These are phyloP conservation scores for Furcasterigmium furcatum DNA, from an alignment of 2,329 filamentous ascomycete species.

Conservation along the genomic window DNA sequence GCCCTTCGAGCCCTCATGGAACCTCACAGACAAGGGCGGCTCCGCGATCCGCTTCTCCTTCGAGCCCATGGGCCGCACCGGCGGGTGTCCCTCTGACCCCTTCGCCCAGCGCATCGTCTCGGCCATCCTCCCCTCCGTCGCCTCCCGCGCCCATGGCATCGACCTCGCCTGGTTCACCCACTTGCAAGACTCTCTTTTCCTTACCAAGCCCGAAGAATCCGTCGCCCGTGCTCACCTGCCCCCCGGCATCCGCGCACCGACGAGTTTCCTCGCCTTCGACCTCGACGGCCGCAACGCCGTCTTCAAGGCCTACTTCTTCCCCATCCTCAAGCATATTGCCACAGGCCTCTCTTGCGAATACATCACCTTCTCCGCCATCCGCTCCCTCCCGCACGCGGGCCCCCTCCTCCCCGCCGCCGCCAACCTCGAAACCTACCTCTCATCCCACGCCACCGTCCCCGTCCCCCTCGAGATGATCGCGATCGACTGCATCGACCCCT, in stretches of 20 bases:
- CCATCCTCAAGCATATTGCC: constrained; percentile 18
- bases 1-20: constrained; percentile 11
- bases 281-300: constrained; percentile 14
- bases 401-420: constrained; percentile 13
- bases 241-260: constrained; percentile 14
- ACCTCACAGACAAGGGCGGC: constrained; percentile 11
- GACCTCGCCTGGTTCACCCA: constrained; percentile 17
- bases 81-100: constrained; percentile 8
- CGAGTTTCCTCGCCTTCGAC: constrained; percentile 19
- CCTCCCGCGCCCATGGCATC: constrained; percentile 3
- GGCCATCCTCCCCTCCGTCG: constrained; percentile 9
- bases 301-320: constrained; percentile 20
- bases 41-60: constrained; percentile 12
- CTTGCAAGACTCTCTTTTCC: constrained; percentile 15
- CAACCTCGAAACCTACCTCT: constrained; percentile 15
- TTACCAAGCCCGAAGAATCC: constrained; percentile 10
- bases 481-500: constrained; percentile 20
- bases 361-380: constrained; percentile 16
- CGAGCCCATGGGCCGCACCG: constrained; percentile 11
- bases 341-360: constrained; percentile 14
- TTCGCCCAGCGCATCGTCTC: constrained; percentile 11
- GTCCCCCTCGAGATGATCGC: constrained; percentile 19
- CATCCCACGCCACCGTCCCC: constrained; percentile 11
- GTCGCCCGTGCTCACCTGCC: constrained; percentile 11
- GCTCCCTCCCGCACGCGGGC: constrained; percentile 14